These are phyloP conservation scores for Ceratobasidium sp. DNA, from an alignment of 1,284 basidiomycete genomes.

Conservation along the genomic window DNA sequence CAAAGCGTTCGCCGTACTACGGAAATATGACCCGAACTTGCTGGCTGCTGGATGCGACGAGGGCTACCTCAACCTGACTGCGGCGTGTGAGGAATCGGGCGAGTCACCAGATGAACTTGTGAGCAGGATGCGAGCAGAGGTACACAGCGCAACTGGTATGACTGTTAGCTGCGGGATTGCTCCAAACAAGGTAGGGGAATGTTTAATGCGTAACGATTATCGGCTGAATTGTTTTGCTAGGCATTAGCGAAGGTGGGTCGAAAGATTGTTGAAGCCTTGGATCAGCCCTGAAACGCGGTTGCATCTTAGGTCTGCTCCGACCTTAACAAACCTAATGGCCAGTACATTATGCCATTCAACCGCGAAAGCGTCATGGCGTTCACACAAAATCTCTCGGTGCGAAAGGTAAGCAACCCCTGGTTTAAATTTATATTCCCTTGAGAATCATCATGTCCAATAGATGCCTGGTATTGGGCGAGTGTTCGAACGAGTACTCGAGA, in stretches of 20 bases:
- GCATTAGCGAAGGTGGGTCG: slow-evolving; percentile 77
- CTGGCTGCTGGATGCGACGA: slow-evolving; percentile 86
- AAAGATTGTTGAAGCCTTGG: too few relatives aligned
- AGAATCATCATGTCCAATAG: slow-evolving; percentile 51
- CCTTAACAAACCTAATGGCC: slow-evolving; percentile 94
- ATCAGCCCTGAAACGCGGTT: too few relatives aligned
- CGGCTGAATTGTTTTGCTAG: slow-evolving; percentile 40
- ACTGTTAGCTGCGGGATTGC: slow-evolving; percentile 96
- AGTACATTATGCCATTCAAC: slow-evolving; percentile 80
- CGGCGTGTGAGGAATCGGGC: slow-evolving; percentile 74
- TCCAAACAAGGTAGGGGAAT: slow-evolving; percentile 73
- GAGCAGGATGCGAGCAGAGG: slow-evolving; percentile 74
- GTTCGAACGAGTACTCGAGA: slow-evolving; percentile 84
- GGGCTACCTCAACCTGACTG: slow-evolving; percentile 86
- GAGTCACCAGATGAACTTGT: slow-evolving; percentile 80
- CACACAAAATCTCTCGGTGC: slow-evolving; percentile 77
- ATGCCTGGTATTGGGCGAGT: slow-evolving; percentile 90
- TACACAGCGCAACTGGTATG: slow-evolving; percentile 79
- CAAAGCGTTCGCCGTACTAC: slow-evolving; percentile 73
- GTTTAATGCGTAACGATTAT: slow-evolving; percentile 42
- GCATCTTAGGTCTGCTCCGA: slow-evolving; percentile 95
- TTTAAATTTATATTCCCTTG: neutral
- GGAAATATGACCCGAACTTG: slow-evolving; percentile 84
- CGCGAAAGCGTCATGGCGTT: slow-evolving; percentile 73
- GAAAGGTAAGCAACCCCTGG: slow-evolving; percentile 59